Evolutionary conservation across 208 protist genomes (phyloP).

Genomic region (Acanthamoeba triangularis): DNA sequence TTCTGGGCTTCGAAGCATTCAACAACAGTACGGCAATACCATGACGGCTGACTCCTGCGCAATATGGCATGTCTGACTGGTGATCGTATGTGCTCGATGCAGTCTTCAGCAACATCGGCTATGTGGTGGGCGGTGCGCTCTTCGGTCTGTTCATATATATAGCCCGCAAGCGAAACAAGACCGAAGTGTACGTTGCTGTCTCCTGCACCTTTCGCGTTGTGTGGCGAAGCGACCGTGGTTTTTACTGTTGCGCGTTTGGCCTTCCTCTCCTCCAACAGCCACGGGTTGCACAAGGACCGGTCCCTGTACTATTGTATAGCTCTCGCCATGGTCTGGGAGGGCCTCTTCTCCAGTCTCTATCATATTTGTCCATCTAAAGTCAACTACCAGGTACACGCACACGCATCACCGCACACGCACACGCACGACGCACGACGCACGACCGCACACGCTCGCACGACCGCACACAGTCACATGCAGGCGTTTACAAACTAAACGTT

Average conservation of each 20-base stretch:
- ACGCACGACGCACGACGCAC: not conserved
- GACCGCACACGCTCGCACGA: not conserved
- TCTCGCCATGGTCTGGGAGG: slow-evolving; percentile 62
- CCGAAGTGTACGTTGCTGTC: not conserved
- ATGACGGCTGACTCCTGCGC: not conserved
- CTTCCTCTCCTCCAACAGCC: not conserved
- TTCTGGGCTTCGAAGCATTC: slow-evolving; percentile 57
- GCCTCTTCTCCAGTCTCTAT: slow-evolving; percentile 59
- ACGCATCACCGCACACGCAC: no score
- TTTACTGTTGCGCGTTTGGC: not conserved
- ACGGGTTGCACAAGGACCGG: slow-evolving; percentile 44
- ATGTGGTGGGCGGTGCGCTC: not conserved
- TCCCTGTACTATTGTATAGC: slow-evolving; percentile 64
- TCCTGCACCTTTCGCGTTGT: not conserved
- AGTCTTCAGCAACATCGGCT: slow-evolving; percentile 65
- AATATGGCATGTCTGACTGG: not conserved
- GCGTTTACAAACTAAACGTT: not conserved
- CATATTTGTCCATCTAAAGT: slow-evolving; percentile 57
- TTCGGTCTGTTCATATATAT: slow-evolving; percentile 40
- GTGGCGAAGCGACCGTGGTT: not conserved
- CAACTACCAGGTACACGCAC: slow-evolving; percentile 57
- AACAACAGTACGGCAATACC: slow-evolving; percentile 40
- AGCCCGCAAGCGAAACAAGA: not conserved
- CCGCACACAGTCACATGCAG: not conserved
- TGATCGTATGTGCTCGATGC: not conserved